Base-by-base conservation (phyloP, 2,329 filamentous ascomycete genomes). In the Apiospora marii region DNA sequence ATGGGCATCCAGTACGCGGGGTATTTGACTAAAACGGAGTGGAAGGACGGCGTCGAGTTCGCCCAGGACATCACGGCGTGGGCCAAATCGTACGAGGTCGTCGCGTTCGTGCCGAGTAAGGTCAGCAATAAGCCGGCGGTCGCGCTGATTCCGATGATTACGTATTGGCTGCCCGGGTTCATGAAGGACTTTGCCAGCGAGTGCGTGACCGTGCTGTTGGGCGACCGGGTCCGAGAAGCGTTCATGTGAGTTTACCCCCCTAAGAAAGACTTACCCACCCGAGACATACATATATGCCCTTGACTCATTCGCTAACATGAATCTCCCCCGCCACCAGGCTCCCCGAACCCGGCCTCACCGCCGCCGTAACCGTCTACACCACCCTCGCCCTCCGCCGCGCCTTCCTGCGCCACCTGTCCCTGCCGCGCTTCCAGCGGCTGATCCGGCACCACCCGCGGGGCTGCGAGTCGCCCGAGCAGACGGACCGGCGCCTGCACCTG, bases 1-100 rank as follows among this genome's bases (percentile, higher is more conserved):
- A 92, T 95, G 89, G 87, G 85, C 0, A 92, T 95, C 74, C 79
- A 84, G 68, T 89, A 88, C 75, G 79, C 80, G 34, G 81, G 81
- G 1, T 78, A 81, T 19, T 82, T 87, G 2, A 74, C 75, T 7
- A 72, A 61, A 8, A 73, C 72, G 10, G 74, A 70, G 19, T 90
- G 87, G 87, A 76, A 73, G 2, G 85, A 89, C 76, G 87, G 87
- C 43, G 79, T 89, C 41, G 87, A 88, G 67, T 89, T 89, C 77
- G 81, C 83, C 64, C 82, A 87, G 4, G 86, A 89, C 71, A 79
- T 89, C 61, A 78, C 82, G 4, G 76, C 74, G 10, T 90, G 88
- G 86, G 84, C 86, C 0, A 79, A 85, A 68, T 77, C 79, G 5
- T 94, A 94, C 78, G 92, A 94, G 80, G 80, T 83, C 37, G 78